Percentiles rank a stretch among this genome's conserved stretches.
These are phyloP conservation scores for Balamuthia mandrillaris DNA, from an alignment of 208 protist species.

Conservation along the genomic window DNA sequence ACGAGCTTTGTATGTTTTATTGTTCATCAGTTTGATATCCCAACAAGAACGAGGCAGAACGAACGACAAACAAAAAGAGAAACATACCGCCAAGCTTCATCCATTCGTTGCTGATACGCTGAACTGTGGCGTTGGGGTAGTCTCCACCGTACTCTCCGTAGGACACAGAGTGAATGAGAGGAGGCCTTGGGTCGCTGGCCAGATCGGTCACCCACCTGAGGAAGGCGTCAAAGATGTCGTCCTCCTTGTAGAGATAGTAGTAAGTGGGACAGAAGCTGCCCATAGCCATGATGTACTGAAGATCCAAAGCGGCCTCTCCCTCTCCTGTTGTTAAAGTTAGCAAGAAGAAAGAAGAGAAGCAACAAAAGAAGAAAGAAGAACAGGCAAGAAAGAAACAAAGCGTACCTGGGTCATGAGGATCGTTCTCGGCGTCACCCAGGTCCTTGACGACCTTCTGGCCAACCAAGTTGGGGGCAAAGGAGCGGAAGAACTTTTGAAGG, in stretches of 20 bases:
- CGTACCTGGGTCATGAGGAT: not conserved
- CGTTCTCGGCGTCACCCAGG: constrained; percentile 41
- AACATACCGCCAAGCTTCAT: constrained; percentile 39
- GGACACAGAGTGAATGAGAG: constrained; percentile 44
- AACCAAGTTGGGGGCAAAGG: constrained; percentile 1
- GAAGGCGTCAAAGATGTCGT: not conserved
- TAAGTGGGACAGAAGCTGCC: constrained; percentile 22
- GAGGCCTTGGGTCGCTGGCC: constrained; percentile 41
- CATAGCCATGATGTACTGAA: constrained; percentile 37
- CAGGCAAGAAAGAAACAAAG: too few species aligned
- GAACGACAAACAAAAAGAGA: too few species aligned
- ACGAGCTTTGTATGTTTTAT: too few species aligned
- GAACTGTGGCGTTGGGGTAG: constrained; percentile 37
- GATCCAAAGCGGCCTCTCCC: constrained; percentile 1
- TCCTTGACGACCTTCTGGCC: not conserved
- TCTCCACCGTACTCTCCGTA: constrained; percentile 47
- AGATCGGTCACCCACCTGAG: constrained; percentile 37
- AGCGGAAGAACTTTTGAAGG: constrained; percentile 29
- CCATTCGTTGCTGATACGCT: not conserved
- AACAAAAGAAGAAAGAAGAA: too few species aligned
- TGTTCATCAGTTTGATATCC: too few species aligned
- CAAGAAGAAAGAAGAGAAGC: too few species aligned
- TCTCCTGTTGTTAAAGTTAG: too few species aligned
- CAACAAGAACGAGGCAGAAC: too few species aligned
- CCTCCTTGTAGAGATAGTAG: constrained; percentile 40